Conservation (phyloP, 805 yeast species). For the Wickerhamiella allomyrinae region DNA sequence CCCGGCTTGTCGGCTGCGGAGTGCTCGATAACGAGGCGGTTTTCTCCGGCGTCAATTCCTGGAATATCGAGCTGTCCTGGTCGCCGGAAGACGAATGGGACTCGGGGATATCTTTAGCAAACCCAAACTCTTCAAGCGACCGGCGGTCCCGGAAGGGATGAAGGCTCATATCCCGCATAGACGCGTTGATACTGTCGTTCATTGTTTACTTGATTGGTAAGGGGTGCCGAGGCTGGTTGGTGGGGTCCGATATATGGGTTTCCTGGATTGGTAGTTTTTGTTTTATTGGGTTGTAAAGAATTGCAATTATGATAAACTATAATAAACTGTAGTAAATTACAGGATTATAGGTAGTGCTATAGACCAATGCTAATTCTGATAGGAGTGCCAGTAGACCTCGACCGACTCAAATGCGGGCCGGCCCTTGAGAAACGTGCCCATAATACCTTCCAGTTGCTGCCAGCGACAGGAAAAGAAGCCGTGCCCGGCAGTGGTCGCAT, state of each 20-base stretch:
- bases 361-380: too few species aligned
- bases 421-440: conserved; percentile 9
- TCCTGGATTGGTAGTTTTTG: too few species aligned
- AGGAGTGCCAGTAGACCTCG: conserved; percentile 10
- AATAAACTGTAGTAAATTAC: too few species aligned
- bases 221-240: too few species aligned
- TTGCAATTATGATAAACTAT: too few species aligned
- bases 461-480: conserved; percentile 7
- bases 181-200: neutral
- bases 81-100: too few species aligned
- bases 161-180: neutral
- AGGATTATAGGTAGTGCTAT: too few species aligned
- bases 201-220: neutral
- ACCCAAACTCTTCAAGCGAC: neutral
- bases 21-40: neutral
- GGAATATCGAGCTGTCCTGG: neutral
- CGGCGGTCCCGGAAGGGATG: neutral
- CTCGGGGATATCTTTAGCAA: too few species aligned
- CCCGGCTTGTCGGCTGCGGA: neutral
- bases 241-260: too few species aligned
- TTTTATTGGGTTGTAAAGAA: too few species aligned
- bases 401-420: conserved; percentile 11
- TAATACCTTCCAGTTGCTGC: conserved; percentile 11
- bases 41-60: neutral
- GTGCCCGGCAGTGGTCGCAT: neutral